A percentile compares a stretch with the other conserved stretches of the same genome.
phyloP scores from a whole-genome alignment of 1,139 yeast genomes.

The Casaregolazyma suthepensis region DNA sequence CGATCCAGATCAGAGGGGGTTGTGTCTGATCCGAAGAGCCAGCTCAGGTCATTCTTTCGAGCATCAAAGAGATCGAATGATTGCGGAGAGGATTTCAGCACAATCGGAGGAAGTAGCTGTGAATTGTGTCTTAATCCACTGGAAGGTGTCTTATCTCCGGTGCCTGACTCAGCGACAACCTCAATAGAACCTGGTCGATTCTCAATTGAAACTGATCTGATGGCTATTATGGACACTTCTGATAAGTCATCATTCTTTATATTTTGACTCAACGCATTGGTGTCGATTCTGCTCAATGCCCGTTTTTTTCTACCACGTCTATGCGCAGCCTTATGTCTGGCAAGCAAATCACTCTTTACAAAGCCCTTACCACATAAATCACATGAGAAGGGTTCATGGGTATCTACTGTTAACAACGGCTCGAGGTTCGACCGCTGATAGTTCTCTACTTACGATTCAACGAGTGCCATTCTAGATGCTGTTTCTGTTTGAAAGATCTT shows the following conservation, averaged over 20 bases:
- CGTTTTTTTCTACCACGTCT: conserved; percentile 5
- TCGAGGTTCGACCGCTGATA: neutral
- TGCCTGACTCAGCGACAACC: no score
- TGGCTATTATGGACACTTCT: no score
- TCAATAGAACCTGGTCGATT: no score
- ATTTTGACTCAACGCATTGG: no score
- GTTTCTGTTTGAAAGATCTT: conserved; percentile 20
- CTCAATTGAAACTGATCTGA: no score
- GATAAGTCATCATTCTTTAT: no score
- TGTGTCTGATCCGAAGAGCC: conserved; percentile 19
- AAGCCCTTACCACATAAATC: conserved; percentile 17
- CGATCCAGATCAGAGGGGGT: conserved; percentile 5
- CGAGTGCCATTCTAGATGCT: conserved; percentile 21
- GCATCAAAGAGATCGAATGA: neutral
- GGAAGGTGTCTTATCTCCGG: no score
- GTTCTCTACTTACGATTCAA: conserved; percentile 15
- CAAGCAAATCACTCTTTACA: conserved; percentile 16
- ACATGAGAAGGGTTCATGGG: conserved; percentile 15
- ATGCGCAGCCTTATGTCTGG: conserved; percentile 17
- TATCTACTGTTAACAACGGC: conserved; percentile 10
- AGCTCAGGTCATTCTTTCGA: conserved; percentile 21
- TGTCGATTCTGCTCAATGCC: neutral
- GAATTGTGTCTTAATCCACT: neutral
- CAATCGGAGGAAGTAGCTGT: neutral
- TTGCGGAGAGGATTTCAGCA: neutral